phyloP scores from a whole-genome alignment of 768 basidiomycete genomes.

The Phylloporus arenicola region DNA sequence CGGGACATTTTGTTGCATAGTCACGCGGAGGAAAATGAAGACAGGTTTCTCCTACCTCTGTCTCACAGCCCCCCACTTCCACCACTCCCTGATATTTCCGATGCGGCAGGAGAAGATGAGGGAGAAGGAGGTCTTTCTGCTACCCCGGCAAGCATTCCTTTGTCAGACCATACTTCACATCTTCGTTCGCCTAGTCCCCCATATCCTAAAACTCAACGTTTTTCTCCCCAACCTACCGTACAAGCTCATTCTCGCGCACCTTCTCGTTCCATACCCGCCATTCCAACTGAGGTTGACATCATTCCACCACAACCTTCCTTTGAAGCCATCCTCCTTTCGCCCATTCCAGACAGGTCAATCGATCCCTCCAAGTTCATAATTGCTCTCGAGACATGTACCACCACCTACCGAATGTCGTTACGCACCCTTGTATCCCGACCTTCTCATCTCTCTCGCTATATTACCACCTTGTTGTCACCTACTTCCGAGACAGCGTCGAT shows the following conservation, averaged over 20 bases:
- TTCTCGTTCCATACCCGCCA: slow-evolving; percentile 42
- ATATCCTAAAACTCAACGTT: slow-evolving; percentile 27
- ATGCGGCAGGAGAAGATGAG: neutral
- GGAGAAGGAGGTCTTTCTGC: neutral
- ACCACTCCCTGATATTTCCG: slow-evolving; percentile 37
- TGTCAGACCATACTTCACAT: slow-evolving; percentile 23
- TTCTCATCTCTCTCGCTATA: slow-evolving; percentile 58
- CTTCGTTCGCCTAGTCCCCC: slow-evolving; percentile 32
- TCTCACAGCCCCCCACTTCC: slow-evolving; percentile 31
- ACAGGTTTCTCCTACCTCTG: slow-evolving; percentile 25
- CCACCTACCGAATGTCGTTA: slow-evolving; percentile 60
- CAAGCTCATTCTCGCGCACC: slow-evolving; percentile 30
- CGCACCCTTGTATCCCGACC: slow-evolving; percentile 63
- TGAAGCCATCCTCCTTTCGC: slow-evolving; percentile 59
- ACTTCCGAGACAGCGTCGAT: slow-evolving; percentile 50
- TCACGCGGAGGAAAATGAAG: slow-evolving; percentile 13
- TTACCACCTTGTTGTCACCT: slow-evolving; percentile 40
- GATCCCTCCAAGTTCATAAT: slow-evolving; percentile 63
- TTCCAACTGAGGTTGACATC: slow-evolving; percentile 41
- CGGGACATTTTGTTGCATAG: slow-evolving; percentile 4
- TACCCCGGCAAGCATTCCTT: slow-evolving; percentile 19
- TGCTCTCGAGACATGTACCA: slow-evolving; percentile 68
- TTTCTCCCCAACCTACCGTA: slow-evolving; percentile 32
- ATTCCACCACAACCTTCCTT: slow-evolving; percentile 55
- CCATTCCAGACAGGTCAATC: slow-evolving; percentile 41